Conservation (phyloP, 192 early-diverging fungal genomes). For the Linnemannia exigua region DNA sequence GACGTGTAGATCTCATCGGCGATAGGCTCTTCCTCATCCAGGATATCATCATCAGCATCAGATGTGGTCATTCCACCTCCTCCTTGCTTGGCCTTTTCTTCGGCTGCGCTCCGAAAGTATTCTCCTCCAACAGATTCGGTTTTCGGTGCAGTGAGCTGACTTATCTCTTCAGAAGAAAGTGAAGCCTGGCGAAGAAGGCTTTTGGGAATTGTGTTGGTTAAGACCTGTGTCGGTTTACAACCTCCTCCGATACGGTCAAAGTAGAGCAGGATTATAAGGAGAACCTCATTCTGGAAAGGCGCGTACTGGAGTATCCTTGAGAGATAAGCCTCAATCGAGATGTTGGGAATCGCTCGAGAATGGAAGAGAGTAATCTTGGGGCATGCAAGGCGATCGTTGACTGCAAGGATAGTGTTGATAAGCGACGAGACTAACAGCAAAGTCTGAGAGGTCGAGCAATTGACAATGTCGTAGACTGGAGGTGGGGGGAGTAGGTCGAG, state of each 20-base stretch:
- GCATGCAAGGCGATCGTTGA: constrained; percentile 61
- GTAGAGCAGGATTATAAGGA: constrained; percentile 80
- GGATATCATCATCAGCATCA: constrained; percentile 10
- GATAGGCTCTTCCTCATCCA: constrained; percentile 52
- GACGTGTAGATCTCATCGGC: constrained; percentile 61
- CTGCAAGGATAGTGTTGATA: constrained; percentile 63
- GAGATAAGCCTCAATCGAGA: constrained; percentile 75
- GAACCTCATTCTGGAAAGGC: constrained; percentile 74
- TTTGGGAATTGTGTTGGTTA: constrained; percentile 50
- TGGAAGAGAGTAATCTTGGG: constrained; percentile 76
- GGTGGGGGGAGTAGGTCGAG: constrained; percentile 50
- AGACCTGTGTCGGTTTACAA: constrained; percentile 54
- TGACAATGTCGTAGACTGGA: constrained; percentile 61
- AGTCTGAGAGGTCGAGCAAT: constrained; percentile 60
- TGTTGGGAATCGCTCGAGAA: constrained; percentile 75
- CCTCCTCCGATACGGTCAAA: constrained; percentile 73
- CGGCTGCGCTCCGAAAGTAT: not conserved
- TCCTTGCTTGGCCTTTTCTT: constrained; percentile 34
- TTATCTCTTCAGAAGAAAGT: constrained; percentile 28
- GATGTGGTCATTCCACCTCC: not conserved
- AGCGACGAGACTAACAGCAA: constrained; percentile 63
- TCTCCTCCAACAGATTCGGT: not conserved
- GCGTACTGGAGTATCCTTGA: constrained; percentile 77
- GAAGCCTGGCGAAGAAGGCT: constrained; percentile 47
- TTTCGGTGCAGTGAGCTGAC: constrained; percentile 24